Conservation (phyloP, 106 monocot species). For the Triglochin maritima region DNA sequence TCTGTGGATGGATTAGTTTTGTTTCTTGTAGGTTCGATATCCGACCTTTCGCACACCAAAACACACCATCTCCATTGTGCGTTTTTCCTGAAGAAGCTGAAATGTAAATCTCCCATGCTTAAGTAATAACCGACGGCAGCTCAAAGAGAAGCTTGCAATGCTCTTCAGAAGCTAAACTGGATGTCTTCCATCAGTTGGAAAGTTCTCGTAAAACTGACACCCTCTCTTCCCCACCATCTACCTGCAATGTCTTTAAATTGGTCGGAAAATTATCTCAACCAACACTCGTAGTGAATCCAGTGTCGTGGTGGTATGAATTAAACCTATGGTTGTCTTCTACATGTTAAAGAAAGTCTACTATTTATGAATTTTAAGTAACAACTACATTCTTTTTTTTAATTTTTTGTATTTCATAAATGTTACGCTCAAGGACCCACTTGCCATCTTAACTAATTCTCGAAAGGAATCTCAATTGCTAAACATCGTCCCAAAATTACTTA, state of each 20-base stretch:
- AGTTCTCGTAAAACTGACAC: conserved; percentile 62
- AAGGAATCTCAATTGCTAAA: no score
- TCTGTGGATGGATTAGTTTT: conserved; percentile 64
- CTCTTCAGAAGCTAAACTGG: conserved; percentile 65
- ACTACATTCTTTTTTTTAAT: no score
- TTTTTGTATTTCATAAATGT: no score
- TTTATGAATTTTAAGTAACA: no score
- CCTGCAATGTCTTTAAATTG: conserved; percentile 17
- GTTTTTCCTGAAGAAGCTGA: conserved; percentile 91
- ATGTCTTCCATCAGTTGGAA: conserved; percentile 81
- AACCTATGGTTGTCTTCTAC: conserved; percentile 16
- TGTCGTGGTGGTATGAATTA: neutral
- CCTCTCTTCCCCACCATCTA: conserved; percentile 81
- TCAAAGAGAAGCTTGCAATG: conserved; percentile 65
- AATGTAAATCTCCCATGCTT: conserved; percentile 80
- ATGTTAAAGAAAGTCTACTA: no score
- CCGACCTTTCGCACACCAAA: conserved; percentile 22
- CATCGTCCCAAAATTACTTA: no score
- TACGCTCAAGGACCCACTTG: no score
- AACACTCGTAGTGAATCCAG: neutral
- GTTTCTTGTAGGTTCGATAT: conserved; percentile 48
- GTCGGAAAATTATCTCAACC: neutral
- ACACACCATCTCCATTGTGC: conserved; percentile 47
- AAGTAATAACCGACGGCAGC: conserved; percentile 86
- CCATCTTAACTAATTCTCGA: no score